Evolutionary conservation across 345 rosid genomes (phyloP).

Genomic region (Atalantia buxifolia): DNA sequence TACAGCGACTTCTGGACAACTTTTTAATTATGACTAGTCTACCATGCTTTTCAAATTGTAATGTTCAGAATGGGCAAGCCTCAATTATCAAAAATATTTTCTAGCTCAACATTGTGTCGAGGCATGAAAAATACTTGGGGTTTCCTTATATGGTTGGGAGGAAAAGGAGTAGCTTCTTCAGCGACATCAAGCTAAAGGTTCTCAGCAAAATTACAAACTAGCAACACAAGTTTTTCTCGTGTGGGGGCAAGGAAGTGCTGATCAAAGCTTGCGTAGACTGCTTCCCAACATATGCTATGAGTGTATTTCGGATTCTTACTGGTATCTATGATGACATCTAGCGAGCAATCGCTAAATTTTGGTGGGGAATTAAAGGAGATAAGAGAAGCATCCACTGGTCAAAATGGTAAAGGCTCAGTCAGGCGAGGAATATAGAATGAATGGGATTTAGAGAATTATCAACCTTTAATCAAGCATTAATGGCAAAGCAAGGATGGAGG

Average conservation of each 20-base stretch:
- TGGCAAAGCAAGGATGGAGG: not conserved
- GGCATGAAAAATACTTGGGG: no score
- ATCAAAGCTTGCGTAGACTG: accelerated
- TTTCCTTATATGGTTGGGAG: no score
- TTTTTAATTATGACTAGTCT: not conserved
- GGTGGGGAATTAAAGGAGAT: no score
- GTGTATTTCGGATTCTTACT: accelerated
- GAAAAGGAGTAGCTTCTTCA: no score
- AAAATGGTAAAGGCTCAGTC: not conserved
- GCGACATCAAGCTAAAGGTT: no score
- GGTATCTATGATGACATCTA: not conserved
- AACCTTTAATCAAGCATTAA: not conserved
- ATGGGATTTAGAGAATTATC: not conserved
- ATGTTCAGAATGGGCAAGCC: no score
- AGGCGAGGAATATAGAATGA: no score
- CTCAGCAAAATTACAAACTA: no score
- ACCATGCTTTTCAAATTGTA: no score
- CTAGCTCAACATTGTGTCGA: no score
- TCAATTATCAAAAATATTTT: no score
- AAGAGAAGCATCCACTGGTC: not conserved
- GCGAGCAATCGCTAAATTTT: accelerated
- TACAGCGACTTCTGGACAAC: accelerated
- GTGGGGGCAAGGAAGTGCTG: not conserved
- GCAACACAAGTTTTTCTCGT: not conserved
- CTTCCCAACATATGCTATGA: not conserved